These are phyloP conservation scores for Aspergillus sp. DNA, from an alignment of 2,329 filamentous ascomycete genomes.

Conservation along the genomic window DNA sequence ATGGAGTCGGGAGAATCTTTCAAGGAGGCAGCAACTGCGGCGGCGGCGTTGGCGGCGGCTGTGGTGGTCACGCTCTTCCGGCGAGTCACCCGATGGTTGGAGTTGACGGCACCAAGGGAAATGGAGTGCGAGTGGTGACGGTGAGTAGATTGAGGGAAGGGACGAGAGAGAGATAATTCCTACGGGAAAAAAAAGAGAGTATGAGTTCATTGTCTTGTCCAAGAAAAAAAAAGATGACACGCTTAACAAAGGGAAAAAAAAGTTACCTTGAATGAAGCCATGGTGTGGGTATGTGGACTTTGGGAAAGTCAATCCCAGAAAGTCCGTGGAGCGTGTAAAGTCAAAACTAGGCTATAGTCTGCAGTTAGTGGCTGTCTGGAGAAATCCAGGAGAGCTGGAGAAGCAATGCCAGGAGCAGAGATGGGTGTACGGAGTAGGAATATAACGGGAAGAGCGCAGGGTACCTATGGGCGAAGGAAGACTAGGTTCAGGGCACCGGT, in stretches of 20 bases:
- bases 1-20: conserved; percentile 66
- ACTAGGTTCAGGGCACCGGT: conserved; percentile 18
- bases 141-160: conserved; percentile 69
- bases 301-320: conserved; percentile 36
- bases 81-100: conserved; percentile 83
- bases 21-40: conserved; percentile 65
- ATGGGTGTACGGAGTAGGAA: conserved; percentile 8
- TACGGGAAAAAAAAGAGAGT: conserved; percentile 25
- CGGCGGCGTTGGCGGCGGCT: conserved; percentile 70
- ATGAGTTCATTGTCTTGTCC: conserved; percentile 26
- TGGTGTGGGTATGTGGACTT: conserved; percentile 34
- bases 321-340: conserved; percentile 20
- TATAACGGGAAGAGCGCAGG: conserved; percentile 13
- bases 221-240: conserved; percentile 9
- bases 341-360: conserved; percentile 14
- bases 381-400: conserved; percentile 3
- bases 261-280: conserved; percentile 49
- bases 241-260: conserved; percentile 11
- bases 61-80: conserved; percentile 90
- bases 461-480: conserved; percentile 21
- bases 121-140: conserved; percentile 83
- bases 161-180: conserved; percentile 63
- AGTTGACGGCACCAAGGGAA: conserved; percentile 75
- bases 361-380: conserved; percentile 6
- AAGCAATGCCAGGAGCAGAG: conserved; percentile 8